Evolutionary conservation across 768 basidiomycete genomes (phyloP).

Genomic region (Suillus discolor): DNA sequence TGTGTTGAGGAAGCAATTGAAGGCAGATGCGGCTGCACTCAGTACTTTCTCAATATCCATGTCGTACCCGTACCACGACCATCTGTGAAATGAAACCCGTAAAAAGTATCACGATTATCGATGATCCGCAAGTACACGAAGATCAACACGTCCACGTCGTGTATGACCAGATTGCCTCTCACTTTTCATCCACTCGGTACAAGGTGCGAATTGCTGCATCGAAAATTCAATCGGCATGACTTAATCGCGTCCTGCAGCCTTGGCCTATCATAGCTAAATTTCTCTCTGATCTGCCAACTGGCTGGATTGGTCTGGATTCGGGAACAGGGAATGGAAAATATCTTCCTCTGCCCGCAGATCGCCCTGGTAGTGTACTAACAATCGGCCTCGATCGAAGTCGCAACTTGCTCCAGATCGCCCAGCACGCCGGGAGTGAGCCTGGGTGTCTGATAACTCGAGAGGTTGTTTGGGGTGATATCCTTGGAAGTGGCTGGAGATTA

Average conservation of each 20-base stretch:
- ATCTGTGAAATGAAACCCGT: conserved; percentile 14
- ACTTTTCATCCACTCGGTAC: conserved; percentile 90
- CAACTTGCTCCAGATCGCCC: conserved; percentile 78
- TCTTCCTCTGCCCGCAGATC: conserved; percentile 70
- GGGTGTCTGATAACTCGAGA: conserved; percentile 47
- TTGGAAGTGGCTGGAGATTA: conserved; percentile 73
- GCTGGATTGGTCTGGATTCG: conserved; percentile 89
- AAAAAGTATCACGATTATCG: conserved; percentile 44
- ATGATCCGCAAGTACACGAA: conserved; percentile 65
- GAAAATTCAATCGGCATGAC: neutral
- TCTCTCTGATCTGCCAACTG: conserved; percentile 66
- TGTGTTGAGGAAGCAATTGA: neutral
- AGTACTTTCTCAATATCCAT: neutral
- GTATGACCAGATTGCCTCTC: conserved; percentile 83
- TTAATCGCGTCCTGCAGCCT: conserved; percentile 49
- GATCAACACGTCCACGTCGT: conserved; percentile 76
- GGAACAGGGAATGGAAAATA: conserved; percentile 99
- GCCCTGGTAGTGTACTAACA: conserved; percentile 64
- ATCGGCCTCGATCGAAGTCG: conserved; percentile 84
- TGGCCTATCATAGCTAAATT: conserved; percentile 88
- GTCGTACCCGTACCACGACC: conserved; percentile 9
- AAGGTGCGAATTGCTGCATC: conserved; percentile 51
- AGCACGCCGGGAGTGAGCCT: conserved; percentile 51
- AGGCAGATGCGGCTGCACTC: neutral
- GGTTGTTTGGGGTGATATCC: conserved; percentile 79